Percentiles rank a stretch among this genome's conserved stretches.
phyloP scores from a whole-genome alignment of 345 rosid species.

The Eucalyptus leucophloia region DNA sequence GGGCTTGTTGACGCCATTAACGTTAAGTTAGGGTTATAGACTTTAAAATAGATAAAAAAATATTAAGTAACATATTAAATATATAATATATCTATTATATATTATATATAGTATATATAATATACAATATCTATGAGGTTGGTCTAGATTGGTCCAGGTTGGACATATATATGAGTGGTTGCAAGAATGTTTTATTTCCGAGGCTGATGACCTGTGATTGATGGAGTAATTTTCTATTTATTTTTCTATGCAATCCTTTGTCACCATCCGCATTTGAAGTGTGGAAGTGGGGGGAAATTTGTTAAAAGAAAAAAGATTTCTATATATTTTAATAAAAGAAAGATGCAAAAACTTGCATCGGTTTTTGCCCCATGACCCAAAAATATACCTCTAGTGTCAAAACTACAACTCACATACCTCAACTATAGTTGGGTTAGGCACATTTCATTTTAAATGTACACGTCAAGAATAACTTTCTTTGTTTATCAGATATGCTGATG shows the following conservation, averaged over 20 bases:
- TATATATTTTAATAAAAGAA: background rate
- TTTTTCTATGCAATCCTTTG: background rate
- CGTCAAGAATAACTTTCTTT: background rate
- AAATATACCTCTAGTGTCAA: background rate
- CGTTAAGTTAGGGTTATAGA: no score
- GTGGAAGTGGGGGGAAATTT: background rate
- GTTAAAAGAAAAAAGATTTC: background rate
- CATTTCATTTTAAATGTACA: background rate
- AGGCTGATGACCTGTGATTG: background rate
- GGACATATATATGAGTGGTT: background rate
- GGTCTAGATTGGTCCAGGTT: background rate
- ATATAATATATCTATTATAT: no score
- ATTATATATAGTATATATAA: no score
- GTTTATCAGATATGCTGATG: background rate
- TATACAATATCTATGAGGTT: no score
- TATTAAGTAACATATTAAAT: no score
- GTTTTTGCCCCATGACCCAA: background rate
- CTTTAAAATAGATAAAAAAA: no score
- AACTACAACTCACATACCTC: background rate
- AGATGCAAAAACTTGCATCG: background rate
- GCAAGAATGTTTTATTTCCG: background rate
- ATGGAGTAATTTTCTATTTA: no score
- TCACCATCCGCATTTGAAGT: background rate
- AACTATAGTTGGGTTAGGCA: rapidly evolving
- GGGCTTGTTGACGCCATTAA: no score